Evolutionary conservation across 768 basidiomycete species (phyloP), one percentile per base, ranked within the genome.

Genomic region (Coprinopsis strossmayeri): DNA sequence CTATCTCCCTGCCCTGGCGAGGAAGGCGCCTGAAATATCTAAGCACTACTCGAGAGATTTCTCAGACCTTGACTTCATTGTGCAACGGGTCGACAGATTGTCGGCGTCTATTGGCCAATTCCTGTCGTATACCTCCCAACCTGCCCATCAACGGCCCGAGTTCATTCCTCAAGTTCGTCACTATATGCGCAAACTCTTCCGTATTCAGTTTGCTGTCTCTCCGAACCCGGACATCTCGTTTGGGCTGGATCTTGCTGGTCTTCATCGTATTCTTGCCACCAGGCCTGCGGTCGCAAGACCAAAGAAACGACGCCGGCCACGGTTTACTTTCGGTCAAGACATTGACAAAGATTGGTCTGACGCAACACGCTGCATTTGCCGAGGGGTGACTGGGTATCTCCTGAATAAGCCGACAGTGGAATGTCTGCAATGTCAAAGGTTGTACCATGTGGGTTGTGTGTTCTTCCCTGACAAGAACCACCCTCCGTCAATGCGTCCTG

Each of bases 171-270:
- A 90, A 62, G 87, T 91, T 11, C 80, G 89, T 26, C 90, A 92
- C 62, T 91, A 84, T 62, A 90, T 92, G 87, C 83, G 89, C 55
- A 92, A 92, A 67, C 69, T 91, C 13, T 91, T 83, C 72, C 85
- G 82, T 68, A 87, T 92, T 45, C 89, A 91, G 64, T 91, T 92
- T 59, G 82, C 84, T n/a, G 84, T 92, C 9, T 86, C 86, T 0
- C 85, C 87, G 2, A 86, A 79, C 51, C 84, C 81, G 1, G 87
- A 89, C 41, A 77, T 87, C 1, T 89, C 87, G 1, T 91, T 82
- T 56, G 89, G 89, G 13, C 70, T 92, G 23, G 87, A 91, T 61
- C 76, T 91, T 18, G 87, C 89, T 32, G 84, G 86, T 7, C 64
- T 92, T 40, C 89, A 92, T 64, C 82, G 89, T 5, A 81, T 88